These are phyloP conservation scores for Mycena belliarum DNA, from an alignment of 768 basidiomycete genomes.

Conservation along the genomic window DNA sequence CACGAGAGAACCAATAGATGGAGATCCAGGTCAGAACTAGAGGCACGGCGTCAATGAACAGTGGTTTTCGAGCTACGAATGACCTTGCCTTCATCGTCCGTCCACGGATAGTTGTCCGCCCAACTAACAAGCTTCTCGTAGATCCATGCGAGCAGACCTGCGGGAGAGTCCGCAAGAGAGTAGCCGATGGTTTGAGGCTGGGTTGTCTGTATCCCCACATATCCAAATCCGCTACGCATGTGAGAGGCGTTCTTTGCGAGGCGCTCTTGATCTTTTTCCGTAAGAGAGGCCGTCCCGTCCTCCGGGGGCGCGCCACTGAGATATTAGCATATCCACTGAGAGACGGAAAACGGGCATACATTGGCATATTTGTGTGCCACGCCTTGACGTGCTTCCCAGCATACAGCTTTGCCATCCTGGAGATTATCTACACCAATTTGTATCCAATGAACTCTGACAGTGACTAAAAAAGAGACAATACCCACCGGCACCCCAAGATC, in stretches of 20 bases:
- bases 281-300: not conserved
- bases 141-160: constrained; percentile 6
- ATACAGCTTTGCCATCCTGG: constrained; percentile 2
- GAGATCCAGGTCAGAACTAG: constrained; percentile 32
- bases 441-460: not conserved
- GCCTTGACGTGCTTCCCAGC: constrained; percentile 12
- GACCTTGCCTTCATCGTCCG: constrained; percentile 11
- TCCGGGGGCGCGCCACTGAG: not conserved
- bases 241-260: not conserved
- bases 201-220: not conserved
- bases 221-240: not conserved
- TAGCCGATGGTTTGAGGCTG: constrained; percentile 11
- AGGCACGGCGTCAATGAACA: not conserved
- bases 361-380: constrained; percentile 6
- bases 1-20: constrained; percentile 32
- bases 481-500: not conserved
- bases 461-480: not conserved
- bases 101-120: constrained; percentile 4
- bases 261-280: not conserved
- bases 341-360: not conserved
- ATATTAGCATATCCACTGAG: too few species aligned
- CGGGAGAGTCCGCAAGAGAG: constrained; percentile 10
- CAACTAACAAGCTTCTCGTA: constrained; percentile 15
- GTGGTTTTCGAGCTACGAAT: too few species aligned
- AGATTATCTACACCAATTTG: not conserved